Conservation (phyloP, 805 yeast genomes). For the Isabelozyma heimii region DNA sequence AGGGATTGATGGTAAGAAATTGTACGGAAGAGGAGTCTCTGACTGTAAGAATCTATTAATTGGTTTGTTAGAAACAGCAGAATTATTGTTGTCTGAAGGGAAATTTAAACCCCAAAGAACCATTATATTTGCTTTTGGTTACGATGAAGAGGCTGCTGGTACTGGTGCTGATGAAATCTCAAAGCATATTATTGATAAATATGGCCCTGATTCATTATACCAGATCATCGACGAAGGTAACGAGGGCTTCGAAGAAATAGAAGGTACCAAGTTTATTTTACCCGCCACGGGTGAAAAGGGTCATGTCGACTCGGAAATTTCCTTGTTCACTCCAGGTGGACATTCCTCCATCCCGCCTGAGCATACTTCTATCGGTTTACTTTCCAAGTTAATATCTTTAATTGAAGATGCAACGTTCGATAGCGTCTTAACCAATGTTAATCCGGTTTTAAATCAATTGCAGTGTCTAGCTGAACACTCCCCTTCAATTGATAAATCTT, state of each 20-base stretch:
- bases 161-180: slow-evolving; percentile 59
- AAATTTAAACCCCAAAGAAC: slow-evolving; percentile 57
- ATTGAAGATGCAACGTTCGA: slow-evolving; percentile 38
- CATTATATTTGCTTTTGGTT: slow-evolving; percentile 64
- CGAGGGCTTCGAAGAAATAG: slow-evolving; percentile 47
- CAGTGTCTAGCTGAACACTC: slow-evolving; percentile 49
- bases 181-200: slow-evolving; percentile 44
- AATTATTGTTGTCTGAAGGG: slow-evolving; percentile 50
- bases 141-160: slow-evolving; percentile 77
- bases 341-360: slow-evolving; percentile 78
- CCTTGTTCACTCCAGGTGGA: slow-evolving; percentile 66
- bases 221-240: slow-evolving; percentile 69
- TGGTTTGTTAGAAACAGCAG: slow-evolving; percentile 65
- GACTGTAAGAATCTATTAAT: slow-evolving; percentile 74
- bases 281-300: slow-evolving; percentile 49
- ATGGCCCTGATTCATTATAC: slow-evolving; percentile 59
- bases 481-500: slow-evolving; percentile 22
- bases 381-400: slow-evolving; percentile 37
- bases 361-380: slow-evolving; percentile 75
- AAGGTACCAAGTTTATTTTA: slow-evolving; percentile 56
- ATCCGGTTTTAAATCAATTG: slow-evolving; percentile 43
- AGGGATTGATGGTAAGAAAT: slow-evolving; percentile 57
- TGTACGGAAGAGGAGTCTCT: slow-evolving; percentile 77
- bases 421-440: slow-evolving; percentile 37
- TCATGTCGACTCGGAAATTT: slow-evolving; percentile 46